Evolutionary conservation across 2,329 filamentous ascomycete genomes (phyloP).

Genomic region (Penicillium sp.): DNA sequence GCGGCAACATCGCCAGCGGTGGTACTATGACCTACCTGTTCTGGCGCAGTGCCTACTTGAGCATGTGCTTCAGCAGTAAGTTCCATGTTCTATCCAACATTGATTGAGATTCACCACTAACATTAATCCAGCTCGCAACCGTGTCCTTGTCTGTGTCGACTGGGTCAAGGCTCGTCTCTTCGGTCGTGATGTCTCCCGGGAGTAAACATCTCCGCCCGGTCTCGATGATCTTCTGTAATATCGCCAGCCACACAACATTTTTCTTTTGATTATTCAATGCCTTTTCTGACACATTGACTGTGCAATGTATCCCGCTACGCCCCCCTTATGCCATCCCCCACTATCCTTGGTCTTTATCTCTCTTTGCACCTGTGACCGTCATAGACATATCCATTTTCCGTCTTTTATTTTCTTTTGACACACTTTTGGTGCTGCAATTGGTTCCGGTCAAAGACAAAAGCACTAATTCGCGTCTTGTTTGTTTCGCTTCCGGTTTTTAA

Average conservation of each 20-base stretch:
- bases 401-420: conserved; percentile 17
- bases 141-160: conserved; percentile 86
- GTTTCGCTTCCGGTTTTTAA: conserved; percentile 18
- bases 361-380: conserved; percentile 10
- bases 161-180: conserved; percentile 98
- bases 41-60: conserved; percentile 96
- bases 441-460: conserved; percentile 21
- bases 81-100: conserved; percentile 34
- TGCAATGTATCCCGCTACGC: conserved; percentile 5
- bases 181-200: conserved; percentile 75
- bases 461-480: conserved; percentile 18
- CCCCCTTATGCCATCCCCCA: conserved; percentile 18
- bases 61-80: conserved; percentile 99
- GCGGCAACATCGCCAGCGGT: conserved; percentile 90
- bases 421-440: conserved; percentile 10
- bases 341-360: conserved; percentile 6
- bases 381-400: conserved; percentile 24
- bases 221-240: conserved; percentile 12
- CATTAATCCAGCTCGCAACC: conserved; percentile 70
- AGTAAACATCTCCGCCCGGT: conserved; percentile 34
- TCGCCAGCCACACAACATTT: conserved; percentile 6
- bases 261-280: conserved; percentile 9
- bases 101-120: conserved; percentile 1
- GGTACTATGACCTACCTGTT: conserved; percentile 95
- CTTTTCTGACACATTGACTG: conserved; percentile 1